Base-by-base conservation (phyloP, 192 early-diverging fungal species). In the Bifiguratus adelaidae region DNA sequence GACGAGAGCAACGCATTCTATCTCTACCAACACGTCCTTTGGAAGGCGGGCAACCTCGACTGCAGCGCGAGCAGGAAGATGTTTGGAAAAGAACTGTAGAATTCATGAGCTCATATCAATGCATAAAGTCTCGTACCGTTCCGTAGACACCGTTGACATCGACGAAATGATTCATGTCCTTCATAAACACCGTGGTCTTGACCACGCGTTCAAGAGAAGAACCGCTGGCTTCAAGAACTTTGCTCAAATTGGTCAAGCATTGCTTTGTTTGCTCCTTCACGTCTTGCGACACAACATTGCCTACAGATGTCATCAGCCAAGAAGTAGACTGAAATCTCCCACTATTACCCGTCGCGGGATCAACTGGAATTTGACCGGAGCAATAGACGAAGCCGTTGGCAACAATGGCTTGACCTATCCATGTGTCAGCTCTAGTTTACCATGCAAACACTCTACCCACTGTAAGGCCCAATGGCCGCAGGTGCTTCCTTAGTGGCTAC, bases 111-210 rank as follows among this genome's bases (percentile, higher is more conserved):
- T 29, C 7, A 20, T 49, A 41, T 23, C 37, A 40, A 46, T 43
- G 50, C n/a, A n/a, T n/a, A n/a, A n/a, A n/a, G n/a, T n/a, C n/a
- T n/a, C n/a, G n/a, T 62, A 84, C 78, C 58, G 77, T 72, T 30
- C 61, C 80, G 47, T 98, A 98, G 36, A 87, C 71, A 54, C 88
- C 85, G 65, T 98, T 98, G 76, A 98, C 87, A 16, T 63, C 66
- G 11, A 57, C 78, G 73, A 95, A 97, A 65, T 94, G 86, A 61
- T 88, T 86, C 76, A 88, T 88, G 58, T 80, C 77, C 66, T 90
- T 86, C 30, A 98, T 55, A 62, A 95, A 98, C 37, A 95, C 92
- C n/a, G 92, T 95, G 21, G 92, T 93, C 77, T 98, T 98, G 62
- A 95, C 82, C 12, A 95, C 86, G 48, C 86, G 80, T 30, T 87